Evolutionary conservation across 768 basidiomycete species (phyloP).

Genomic region (Lactarius sp.): DNA sequence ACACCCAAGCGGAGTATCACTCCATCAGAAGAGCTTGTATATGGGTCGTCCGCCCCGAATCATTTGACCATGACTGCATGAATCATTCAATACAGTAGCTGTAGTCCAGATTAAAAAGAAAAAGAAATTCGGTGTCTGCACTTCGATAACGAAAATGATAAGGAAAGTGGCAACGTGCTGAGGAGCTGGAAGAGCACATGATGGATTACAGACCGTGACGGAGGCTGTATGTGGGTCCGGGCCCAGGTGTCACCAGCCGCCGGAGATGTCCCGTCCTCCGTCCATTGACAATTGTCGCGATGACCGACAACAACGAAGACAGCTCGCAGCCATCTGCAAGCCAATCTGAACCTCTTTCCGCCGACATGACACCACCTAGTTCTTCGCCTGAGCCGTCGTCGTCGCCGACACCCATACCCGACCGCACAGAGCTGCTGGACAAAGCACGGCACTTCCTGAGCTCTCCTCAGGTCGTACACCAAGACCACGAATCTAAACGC

Average conservation of each 20-base stretch:
- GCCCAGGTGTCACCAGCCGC: background rate
- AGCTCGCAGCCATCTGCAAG: background rate
- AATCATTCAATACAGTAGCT: background rate
- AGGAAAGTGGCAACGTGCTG: no score
- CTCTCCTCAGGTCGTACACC: slow-evolving; percentile 59
- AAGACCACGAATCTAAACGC: slow-evolving; percentile 53
- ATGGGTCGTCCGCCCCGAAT: background rate
- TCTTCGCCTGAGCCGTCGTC: background rate
- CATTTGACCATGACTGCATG: background rate
- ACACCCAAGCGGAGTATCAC: background rate
- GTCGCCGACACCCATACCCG: background rate
- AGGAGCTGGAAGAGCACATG: background rate
- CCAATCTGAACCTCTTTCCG: background rate
- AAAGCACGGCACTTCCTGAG: slow-evolving; percentile 60
- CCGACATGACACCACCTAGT: background rate
- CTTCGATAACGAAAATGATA: background rate
- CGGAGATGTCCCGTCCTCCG: background rate
- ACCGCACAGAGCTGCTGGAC: slow-evolving; percentile 31
- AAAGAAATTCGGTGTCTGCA: background rate
- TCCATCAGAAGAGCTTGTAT: background rate
- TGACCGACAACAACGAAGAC: slow-evolving; percentile 18
- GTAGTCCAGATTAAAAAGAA: background rate
- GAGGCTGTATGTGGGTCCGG: no score
- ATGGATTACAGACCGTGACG: background rate
- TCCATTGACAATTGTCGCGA: background rate